Percentiles rank a stretch among this genome's conserved stretches.
phyloP scores from a whole-genome alignment of 495 filamentous ascomycete genomes.

The Melanomma pulvis-pyrius region DNA sequence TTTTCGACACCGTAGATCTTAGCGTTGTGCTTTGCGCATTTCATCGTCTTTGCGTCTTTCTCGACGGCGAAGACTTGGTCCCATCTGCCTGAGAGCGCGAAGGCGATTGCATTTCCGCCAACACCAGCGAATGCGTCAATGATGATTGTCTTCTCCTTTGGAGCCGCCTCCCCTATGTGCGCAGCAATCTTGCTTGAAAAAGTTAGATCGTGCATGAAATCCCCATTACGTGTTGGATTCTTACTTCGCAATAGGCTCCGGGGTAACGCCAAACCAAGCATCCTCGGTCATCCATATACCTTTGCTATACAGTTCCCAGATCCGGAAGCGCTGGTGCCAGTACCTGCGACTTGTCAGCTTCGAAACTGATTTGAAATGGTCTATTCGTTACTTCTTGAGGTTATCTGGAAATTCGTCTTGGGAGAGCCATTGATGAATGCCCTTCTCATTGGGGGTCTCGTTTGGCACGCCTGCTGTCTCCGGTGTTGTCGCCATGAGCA shows the following conservation, averaged over 20 bases:
- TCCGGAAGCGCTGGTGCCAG: constrained; percentile 80
- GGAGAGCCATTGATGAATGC: constrained; percentile 25
- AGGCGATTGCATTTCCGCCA: constrained; percentile 93
- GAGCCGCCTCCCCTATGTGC: constrained; percentile 61
- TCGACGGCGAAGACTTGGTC: constrained; percentile 84
- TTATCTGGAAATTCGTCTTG: constrained; percentile 54
- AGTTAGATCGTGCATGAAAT: constrained; percentile 10
- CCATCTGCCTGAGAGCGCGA: constrained; percentile 77
- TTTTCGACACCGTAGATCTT: constrained; percentile 79
- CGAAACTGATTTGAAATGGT: constrained; percentile 6
- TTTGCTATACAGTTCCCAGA: constrained; percentile 83
- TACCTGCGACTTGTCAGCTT: constrained; percentile 59
- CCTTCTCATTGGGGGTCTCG: constrained; percentile 20
- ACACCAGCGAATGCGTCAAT: constrained; percentile 90
- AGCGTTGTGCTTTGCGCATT: constrained; percentile 92
- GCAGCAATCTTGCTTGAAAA: constrained; percentile 72
- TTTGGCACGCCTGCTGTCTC: no score
- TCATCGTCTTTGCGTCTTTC: constrained; percentile 71
- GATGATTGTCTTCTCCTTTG: constrained; percentile 60
- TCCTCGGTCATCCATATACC: constrained; percentile 88
- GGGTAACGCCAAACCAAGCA: constrained; percentile 95
- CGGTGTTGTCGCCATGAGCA: no score
- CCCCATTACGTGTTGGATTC: background rate
- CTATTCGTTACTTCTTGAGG: constrained; percentile 68
- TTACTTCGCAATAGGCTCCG: constrained; percentile 86